Percentiles rank a stretch among this genome's conserved stretches.
Evolutionary conservation across 345 rosid species (phyloP).

Genomic region (Aethionema arabicum): DNA sequence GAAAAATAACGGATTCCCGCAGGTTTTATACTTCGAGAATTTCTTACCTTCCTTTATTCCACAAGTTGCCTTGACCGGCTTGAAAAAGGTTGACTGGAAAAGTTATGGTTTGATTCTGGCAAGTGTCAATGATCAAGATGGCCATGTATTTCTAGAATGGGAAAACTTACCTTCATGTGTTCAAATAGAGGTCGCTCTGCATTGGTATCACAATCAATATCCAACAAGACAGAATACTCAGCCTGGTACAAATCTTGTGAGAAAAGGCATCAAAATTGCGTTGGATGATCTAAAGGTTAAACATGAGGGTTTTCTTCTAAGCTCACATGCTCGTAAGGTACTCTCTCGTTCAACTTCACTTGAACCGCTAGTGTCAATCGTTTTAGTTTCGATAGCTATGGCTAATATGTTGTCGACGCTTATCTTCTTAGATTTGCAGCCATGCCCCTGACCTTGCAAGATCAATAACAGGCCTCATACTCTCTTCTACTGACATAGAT

Average conservation of each 20-base stretch:
- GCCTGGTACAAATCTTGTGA: constrained; percentile 49
- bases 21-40: constrained; percentile 76
- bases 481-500: constrained; percentile 61
- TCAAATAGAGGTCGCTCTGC: constrained; percentile 59
- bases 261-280: constrained; percentile 63
- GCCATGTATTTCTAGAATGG: constrained; percentile 56
- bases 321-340: constrained; percentile 76
- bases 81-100: constrained; percentile 77
- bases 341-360: background rate
- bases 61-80: constrained; percentile 49
- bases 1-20: constrained; percentile 22
- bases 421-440: constrained; percentile 55
- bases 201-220: constrained; percentile 67
- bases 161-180: constrained; percentile 56
- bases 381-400: background rate
- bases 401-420: background rate
- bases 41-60: constrained; percentile 59
- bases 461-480: constrained; percentile 70
- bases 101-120: constrained; percentile 67
- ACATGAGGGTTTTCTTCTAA: constrained; percentile 64
- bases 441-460: constrained; percentile 91
- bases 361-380: background rate
- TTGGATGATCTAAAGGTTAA: constrained; percentile 79
- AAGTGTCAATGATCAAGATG: constrained; percentile 49
- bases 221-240: constrained; percentile 51